These are phyloP conservation scores for Martensiomyces pterosporus DNA, from an alignment of 192 early-diverging fungal genomes.

Conservation along the genomic window DNA sequence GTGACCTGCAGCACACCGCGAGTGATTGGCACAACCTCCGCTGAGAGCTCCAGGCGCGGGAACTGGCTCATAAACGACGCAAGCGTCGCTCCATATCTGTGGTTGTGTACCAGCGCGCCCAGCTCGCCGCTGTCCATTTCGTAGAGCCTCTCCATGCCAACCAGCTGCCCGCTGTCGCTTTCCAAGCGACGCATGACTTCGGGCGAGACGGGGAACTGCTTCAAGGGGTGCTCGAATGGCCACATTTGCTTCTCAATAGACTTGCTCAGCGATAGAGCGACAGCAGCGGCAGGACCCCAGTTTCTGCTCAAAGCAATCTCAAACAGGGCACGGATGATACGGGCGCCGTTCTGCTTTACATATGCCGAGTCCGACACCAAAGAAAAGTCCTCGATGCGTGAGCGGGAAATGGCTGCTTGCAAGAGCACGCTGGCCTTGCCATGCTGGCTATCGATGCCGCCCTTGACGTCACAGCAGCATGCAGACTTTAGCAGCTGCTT, in stretches of 20 bases:
- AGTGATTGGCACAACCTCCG: constrained; percentile 90
- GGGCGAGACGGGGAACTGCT: constrained; percentile 70
- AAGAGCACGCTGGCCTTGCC: constrained; percentile 95
- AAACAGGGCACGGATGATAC: constrained; percentile 93
- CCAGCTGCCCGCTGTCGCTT: constrained; percentile 8
- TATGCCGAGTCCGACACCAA: constrained; percentile 91
- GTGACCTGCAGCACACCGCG: constrained; percentile 80
- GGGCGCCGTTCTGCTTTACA: constrained; percentile 89
- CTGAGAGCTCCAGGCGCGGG: constrained; percentile 75
- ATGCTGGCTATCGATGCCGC: constrained; percentile 71
- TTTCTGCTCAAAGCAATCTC: constrained; percentile 88
- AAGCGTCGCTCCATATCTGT: constrained; percentile 72
- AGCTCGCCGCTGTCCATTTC: constrained; percentile 85
- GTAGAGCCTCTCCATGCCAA: constrained; percentile 65
- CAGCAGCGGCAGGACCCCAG: constrained; percentile 79
- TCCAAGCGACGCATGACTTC: constrained; percentile 71
- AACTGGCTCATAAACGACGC: constrained; percentile 76
- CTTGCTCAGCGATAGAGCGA: constrained; percentile 80
- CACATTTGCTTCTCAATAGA: constrained; percentile 87
- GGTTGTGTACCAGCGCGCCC: constrained; percentile 80
- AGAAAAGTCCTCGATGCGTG: constrained; percentile 85
- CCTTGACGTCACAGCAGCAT: constrained; percentile 87
- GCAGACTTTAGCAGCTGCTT: constrained; percentile 57
- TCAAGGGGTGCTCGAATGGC: constrained; percentile 84
- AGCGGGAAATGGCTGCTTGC: constrained; percentile 79